Evolutionary conservation across 164 flowering plant species (phyloP), one percentile per base, ranked within the genome.

Genomic region (Annona cherimola): DNA sequence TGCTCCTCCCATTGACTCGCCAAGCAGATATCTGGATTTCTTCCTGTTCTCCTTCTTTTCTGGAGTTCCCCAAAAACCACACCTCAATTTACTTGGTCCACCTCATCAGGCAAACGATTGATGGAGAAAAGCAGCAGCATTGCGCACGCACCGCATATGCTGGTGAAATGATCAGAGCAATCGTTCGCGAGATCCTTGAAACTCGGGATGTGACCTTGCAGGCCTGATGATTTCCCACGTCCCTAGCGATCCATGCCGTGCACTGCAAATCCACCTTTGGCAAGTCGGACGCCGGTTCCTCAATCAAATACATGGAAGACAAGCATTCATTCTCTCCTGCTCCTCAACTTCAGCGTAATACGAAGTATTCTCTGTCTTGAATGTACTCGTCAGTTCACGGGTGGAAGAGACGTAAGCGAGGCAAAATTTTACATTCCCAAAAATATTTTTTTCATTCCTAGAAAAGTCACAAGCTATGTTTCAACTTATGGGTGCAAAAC

Each of bases 1-100:
- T 46, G 96, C 94, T 70, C 97, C 98, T 72, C 98, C 98, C 98
- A 91, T 91, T 26, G 98, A 93, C 73, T 93, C 98, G 60, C 98
- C 98, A 69, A 86, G 7, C 68, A 91, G 57, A 71, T 74, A 88
- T 66, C 97, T 88, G 82, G 78, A 74, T 74, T 85, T 91, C 55
- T 76, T 81, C 73, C 54, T 85, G 73, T 63, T 63, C 39, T 63
- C 66, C 19, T 65, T 41, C 18, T 65, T 65, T 46, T 65, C 68
- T 65, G 68, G 4, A 65, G 18, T 14, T 41, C 5, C 3, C 0
- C 7, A 66, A 66, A 14, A 39, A 89, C 85, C 44, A 88, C 59
- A 54, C 16, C 16, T 7, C 16, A 54, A 54, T 4, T 6, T 26
- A 0, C 35, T 26, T 26, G 35, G 35, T 26, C 35, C 35, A 26